These are phyloP conservation scores for Penicillium flavigenum DNA, from an alignment of 495 filamentous ascomycete genomes.

Conservation along the genomic window DNA sequence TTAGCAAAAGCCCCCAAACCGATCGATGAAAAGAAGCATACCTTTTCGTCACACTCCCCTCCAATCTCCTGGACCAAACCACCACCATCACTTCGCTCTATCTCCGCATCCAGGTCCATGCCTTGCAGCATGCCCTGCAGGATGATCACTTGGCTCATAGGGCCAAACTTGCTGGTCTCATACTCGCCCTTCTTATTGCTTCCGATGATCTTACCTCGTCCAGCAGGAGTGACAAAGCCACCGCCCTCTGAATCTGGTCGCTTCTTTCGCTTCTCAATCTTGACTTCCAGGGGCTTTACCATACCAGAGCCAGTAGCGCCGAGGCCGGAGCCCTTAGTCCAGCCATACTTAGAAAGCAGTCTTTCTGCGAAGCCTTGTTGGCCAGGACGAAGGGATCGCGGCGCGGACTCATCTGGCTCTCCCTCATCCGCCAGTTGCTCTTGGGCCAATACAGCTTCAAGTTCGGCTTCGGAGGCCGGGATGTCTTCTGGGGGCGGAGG, in stretches of 20 bases:
- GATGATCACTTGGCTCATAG: constrained; percentile 76
- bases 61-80: constrained; percentile 91
- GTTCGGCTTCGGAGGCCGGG: constrained; percentile 55
- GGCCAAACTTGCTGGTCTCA: constrained; percentile 64
- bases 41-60: constrained; percentile 81
- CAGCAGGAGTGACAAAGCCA: constrained; percentile 66
- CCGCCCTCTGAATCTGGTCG: constrained; percentile 75
- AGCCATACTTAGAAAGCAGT: constrained; percentile 88
- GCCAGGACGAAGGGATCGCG: constrained; percentile 68
- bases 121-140: constrained; percentile 79
- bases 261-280: constrained; percentile 81
- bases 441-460: constrained; percentile 52
- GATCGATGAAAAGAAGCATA: constrained; percentile 25
- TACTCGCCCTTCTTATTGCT: constrained; percentile 50
- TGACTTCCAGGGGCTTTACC: constrained; percentile 73
- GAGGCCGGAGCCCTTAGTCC: constrained; percentile 82
- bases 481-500: constrained; percentile 59
- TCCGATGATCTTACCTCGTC: constrained; percentile 78
- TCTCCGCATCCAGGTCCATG: constrained; percentile 69
- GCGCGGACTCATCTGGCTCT: constrained; percentile 47
- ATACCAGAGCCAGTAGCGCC: constrained; percentile 81
- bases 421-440: constrained; percentile 49
- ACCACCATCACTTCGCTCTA: constrained; percentile 54
- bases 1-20: constrained; percentile 2
- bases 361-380: constrained; percentile 83